Base-by-base conservation (phyloP, 768 basidiomycete species). In the Tricholoma matsutake region DNA sequence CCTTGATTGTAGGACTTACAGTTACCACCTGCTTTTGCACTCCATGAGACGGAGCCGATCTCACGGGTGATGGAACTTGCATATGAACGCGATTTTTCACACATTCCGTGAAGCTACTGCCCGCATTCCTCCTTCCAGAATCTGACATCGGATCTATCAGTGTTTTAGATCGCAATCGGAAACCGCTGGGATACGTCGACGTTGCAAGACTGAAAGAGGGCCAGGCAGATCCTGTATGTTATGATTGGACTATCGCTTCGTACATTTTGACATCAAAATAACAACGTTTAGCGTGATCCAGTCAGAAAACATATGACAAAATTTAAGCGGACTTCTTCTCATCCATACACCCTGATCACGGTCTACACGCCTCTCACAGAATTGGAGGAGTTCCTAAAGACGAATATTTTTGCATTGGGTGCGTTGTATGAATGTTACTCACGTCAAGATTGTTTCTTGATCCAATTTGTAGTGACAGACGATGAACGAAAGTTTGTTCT, bases 81-180 rank as follows among this genome's bases (percentile, higher is more conserved):
- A 0, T 96, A 95, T 67, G 95, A 97, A 65, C 86, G 94, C 34
- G 95, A 97, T 71, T 97, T 96, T 75, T 94, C 94, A 16, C 88
- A 96, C 67, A 88, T 96, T 62, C 95, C 95, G 95, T 96, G 56
- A 52, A 34, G 47, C 14, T 22, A 6, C 32, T 9, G 10, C 6
- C 49, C 39, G 32, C 43, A 43, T 53, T 29, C 54, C 43, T 14
- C 35, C 4, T 31, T 52, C 6, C 59, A 52, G 41, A 43, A 58
- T 49, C 37, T 14, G 18, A 39, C 29, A 57, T 34, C 56, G 41
- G 32, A 37, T 43, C 18, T 52, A 9, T 45, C 52, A 96, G 94
- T 2, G 90, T 96, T 0, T 80, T 97, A 29, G 87, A 90, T 67
- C 79, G 78, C 57, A 78, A 83, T 29, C 83, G 91, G 51, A 84